Evolutionary conservation across 106 monocot species (phyloP).

Genomic region (Xerophyta viscosa): DNA sequence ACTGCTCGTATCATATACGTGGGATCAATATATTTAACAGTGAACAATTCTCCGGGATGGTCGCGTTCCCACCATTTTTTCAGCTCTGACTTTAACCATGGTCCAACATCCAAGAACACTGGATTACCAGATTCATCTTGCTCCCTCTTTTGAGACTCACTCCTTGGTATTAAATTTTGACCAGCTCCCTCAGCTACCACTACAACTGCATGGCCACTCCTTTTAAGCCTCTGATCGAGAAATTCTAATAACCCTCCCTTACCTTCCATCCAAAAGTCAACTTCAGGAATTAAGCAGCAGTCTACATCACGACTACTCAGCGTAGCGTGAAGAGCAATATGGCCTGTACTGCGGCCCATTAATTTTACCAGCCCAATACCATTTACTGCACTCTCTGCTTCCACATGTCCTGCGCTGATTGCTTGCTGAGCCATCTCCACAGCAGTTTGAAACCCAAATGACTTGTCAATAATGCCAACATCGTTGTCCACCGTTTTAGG

Average conservation of each 20-base stretch:
- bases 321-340: conserved; percentile 76
- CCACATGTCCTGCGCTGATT: conserved; percentile 62
- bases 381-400: conserved; percentile 82
- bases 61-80: conserved; percentile 70
- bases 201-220: conserved; percentile 66
- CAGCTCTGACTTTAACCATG: conserved; percentile 67
- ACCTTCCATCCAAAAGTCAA: conserved; percentile 68
- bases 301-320: conserved; percentile 82
- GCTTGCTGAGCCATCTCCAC: conserved; percentile 83
- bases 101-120: conserved; percentile 58
- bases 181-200: conserved; percentile 86
- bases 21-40: conserved; percentile 90
- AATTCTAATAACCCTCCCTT: conserved; percentile 75
- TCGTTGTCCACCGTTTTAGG: conserved; percentile 96
- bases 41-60: conserved; percentile 51
- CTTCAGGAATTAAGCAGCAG: conserved; percentile 84
- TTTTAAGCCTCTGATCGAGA: conserved; percentile 43
- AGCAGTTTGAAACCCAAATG: conserved; percentile 90
- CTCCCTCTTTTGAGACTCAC: conserved; percentile 27
- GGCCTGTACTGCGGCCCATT: conserved; percentile 88
- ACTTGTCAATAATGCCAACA: conserved; percentile 86
- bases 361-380: conserved; percentile 88
- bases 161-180: conserved; percentile 51
- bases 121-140: conserved; percentile 73
- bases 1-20: conserved; percentile 92